phyloP scores from a whole-genome alignment of 1,139 yeast genomes.

The Lodderomyces parapsilosis region DNA sequence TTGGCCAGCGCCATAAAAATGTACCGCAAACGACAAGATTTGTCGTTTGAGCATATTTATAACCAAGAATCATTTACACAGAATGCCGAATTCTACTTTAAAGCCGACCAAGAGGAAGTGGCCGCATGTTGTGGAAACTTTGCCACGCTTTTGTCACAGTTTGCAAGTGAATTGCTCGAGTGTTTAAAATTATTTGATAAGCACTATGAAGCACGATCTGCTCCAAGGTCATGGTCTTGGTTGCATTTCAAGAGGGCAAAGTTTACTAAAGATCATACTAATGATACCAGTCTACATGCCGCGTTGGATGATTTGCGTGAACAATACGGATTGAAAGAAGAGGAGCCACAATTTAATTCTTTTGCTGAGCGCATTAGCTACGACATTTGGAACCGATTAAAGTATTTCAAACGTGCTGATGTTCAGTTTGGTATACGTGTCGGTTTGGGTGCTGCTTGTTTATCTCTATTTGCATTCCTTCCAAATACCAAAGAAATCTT shows the following conservation, averaged over 20 bases:
- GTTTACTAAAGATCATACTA: neutral
- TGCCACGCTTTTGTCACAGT: constrained; percentile 61
- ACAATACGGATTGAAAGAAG: constrained; percentile 21
- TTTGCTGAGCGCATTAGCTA: constrained; percentile 15
- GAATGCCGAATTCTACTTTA: constrained; percentile 35
- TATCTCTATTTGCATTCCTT: constrained; percentile 68
- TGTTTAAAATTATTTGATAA: constrained; percentile 49
- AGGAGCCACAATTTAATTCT: constrained; percentile 7
- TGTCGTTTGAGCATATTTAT: constrained; percentile 59
- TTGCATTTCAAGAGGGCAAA: constrained; percentile 26
- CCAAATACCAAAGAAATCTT: constrained; percentile 55
- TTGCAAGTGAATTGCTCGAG: constrained; percentile 54
- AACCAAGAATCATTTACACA: constrained; percentile 53
- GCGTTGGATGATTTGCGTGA: constrained; percentile 36
- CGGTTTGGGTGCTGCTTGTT: constrained; percentile 69
- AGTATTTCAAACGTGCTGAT: constrained; percentile 54
- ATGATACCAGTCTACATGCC: constrained; percentile 29
- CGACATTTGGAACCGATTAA: constrained; percentile 32
- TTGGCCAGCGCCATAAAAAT: constrained; percentile 51
- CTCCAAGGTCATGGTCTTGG: constrained; percentile 50
- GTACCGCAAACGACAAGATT: constrained; percentile 56
- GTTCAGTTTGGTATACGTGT: constrained; percentile 79
- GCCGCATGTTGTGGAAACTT: constrained; percentile 87
- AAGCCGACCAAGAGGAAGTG: constrained; percentile 73
- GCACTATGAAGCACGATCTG: constrained; percentile 26